Percentiles rank a stretch among this genome's conserved stretches.
These are phyloP conservation scores for Phytophthora pini DNA, from an alignment of 352 stramenopile genomes.

Conservation along the genomic window DNA sequence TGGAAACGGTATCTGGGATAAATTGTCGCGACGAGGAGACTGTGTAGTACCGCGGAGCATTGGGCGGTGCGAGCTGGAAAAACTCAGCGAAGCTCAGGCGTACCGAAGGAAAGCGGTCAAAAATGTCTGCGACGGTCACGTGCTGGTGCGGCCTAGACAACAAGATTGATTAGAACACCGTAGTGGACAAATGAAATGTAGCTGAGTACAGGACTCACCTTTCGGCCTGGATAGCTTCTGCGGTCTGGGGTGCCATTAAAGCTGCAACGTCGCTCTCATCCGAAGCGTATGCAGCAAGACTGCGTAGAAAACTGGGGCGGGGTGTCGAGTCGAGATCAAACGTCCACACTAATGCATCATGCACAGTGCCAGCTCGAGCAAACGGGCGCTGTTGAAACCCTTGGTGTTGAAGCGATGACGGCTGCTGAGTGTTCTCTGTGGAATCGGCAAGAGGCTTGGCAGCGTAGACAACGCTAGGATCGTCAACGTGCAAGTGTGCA, in stretches of 20 bases:
- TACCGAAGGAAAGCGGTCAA: constrained; percentile 74
- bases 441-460: constrained; percentile 29
- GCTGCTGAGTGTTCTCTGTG: constrained; percentile 3
- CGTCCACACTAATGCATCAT: constrained; percentile 79
- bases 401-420: constrained; percentile 24
- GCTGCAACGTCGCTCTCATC: constrained; percentile 56
- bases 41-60: constrained; percentile 82
- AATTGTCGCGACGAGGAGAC: constrained; percentile 80
- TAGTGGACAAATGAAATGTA: no score
- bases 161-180: no score
- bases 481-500: constrained; percentile 50
- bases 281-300: constrained; percentile 64
- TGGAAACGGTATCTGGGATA: constrained; percentile 60
- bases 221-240: constrained; percentile 52
- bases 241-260: constrained; percentile 51
- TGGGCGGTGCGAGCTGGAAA: constrained; percentile 70
- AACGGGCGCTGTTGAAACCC: constrained; percentile 51
- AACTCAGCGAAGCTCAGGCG: constrained; percentile 68
- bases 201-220: constrained; percentile 29
- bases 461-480: constrained; percentile 57
- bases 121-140: constrained; percentile 68
- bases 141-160: constrained; percentile 36
- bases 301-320: constrained; percentile 62
- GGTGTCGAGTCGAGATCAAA: constrained; percentile 77
- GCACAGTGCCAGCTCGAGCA: constrained; percentile 57